These are phyloP conservation scores for Russula sp. DNA, from an alignment of 768 basidiomycete genomes.

Conservation along the genomic window DNA sequence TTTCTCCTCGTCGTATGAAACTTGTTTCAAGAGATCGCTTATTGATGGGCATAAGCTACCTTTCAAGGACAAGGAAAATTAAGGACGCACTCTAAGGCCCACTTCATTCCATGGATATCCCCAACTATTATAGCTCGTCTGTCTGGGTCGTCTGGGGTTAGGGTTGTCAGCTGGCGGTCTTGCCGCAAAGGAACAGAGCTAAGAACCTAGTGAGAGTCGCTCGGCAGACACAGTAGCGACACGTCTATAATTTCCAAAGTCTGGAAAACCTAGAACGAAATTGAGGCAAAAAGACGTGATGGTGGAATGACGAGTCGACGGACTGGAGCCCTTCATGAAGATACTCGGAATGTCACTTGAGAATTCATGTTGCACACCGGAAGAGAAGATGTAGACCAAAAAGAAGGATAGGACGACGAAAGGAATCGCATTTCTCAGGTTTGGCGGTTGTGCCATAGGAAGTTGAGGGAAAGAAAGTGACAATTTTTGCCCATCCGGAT, in stretches of 20 bases:
- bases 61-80: neutral
- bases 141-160: constrained; percentile 40
- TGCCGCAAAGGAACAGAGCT: neutral
- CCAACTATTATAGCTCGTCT: constrained; percentile 72
- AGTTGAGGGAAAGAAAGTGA: neutral
- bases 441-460: constrained; percentile 14
- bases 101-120: constrained; percentile 82
- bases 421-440: constrained; percentile 29
- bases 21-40: constrained; percentile 56
- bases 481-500: too few relatives aligned
- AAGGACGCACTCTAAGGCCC: constrained; percentile 54
- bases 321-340: constrained; percentile 9
- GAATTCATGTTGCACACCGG: constrained; percentile 29
- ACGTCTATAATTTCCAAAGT: constrained; percentile 48
- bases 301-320: neutral
- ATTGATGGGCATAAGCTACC: constrained; percentile 5
- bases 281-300: neutral
- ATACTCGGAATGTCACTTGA: constrained; percentile 19
- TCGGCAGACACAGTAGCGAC: constrained; percentile 39
- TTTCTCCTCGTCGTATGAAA: constrained; percentile 51
- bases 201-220: constrained; percentile 52
- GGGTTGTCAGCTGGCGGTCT: neutral
- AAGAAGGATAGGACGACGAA: constrained; percentile 38
- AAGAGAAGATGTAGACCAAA: constrained; percentile 39
- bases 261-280: constrained; percentile 38